Evolutionary conservation across 2,329 filamentous ascomycete genomes (phyloP).

Genomic region (Xylaria sp.): DNA sequence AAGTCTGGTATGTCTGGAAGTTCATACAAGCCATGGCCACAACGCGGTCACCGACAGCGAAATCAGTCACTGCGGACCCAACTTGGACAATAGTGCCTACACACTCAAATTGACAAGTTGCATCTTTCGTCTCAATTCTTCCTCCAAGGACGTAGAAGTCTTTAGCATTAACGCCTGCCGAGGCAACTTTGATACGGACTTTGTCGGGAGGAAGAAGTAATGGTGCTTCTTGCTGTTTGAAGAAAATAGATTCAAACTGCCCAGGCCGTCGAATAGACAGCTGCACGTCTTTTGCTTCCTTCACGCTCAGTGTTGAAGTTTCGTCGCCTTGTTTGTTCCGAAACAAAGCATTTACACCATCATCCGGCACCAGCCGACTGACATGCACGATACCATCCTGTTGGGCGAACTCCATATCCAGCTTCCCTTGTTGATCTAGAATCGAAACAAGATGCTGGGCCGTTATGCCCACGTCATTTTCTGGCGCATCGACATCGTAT

Average conservation of each 20-base stretch:
- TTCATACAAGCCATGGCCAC: too few species aligned
- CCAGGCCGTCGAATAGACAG: slow-evolving; percentile 13
- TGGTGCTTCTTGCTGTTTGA: slow-evolving; percentile 2
- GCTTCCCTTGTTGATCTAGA: slow-evolving; percentile 3
- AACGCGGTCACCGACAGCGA: slow-evolving; percentile 24
- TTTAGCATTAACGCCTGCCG: slow-evolving; percentile 23
- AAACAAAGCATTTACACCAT: not conserved
- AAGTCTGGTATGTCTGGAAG: too few species aligned
- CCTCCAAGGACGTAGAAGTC: slow-evolving; percentile 25
- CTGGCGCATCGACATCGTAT: slow-evolving; percentile 23
- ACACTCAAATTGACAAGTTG: slow-evolving; percentile 20
- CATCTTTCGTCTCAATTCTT: slow-evolving; percentile 20
- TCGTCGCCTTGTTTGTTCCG: slow-evolving; percentile 6
- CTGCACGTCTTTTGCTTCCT: not conserved
- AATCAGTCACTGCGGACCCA: slow-evolving; percentile 13
- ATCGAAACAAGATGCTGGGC: slow-evolving; percentile 1
- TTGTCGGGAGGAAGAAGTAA: not conserved
- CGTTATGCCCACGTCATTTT: not conserved
- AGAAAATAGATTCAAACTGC: slow-evolving; percentile 25
- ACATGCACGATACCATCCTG: slow-evolving; percentile 13
- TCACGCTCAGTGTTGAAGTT: not conserved
- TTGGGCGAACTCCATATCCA: slow-evolving; percentile 23
- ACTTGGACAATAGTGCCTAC: slow-evolving; percentile 33
- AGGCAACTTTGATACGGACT: slow-evolving; percentile 18
- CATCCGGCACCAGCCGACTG: slow-evolving; percentile 25